Evolutionary conservation across 2,329 filamentous ascomycete genomes (phyloP).

Genomic region (Ophiocordyceps unilateralis): DNA sequence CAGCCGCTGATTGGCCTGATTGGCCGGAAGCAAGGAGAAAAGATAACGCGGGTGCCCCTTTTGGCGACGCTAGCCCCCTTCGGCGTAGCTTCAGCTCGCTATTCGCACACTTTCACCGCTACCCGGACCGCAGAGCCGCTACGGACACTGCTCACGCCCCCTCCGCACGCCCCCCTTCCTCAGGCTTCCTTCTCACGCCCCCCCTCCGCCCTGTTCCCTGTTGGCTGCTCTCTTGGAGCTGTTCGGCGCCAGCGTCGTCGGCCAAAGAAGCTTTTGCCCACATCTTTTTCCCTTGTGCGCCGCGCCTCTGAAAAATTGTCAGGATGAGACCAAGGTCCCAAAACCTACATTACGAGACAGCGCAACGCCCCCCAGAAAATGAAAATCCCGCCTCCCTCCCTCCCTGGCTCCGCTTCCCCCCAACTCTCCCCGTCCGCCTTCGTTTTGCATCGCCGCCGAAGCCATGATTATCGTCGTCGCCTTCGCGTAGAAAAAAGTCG

Average conservation of each 20-base stretch:
- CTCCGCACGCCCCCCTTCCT: slow-evolving; percentile 5
- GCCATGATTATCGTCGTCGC: slow-evolving; percentile 4
- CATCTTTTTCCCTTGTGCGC: slow-evolving; percentile 18
- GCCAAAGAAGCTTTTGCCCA: slow-evolving; percentile 14
- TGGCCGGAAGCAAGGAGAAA: not conserved
- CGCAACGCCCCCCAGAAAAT: slow-evolving; percentile 12
- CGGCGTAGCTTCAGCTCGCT: too few species aligned
- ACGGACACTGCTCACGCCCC: too few species aligned
- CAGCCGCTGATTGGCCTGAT: not conserved
- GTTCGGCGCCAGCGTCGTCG: slow-evolving; percentile 7
- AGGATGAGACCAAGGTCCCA: slow-evolving; percentile 22
- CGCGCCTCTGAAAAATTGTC: slow-evolving; percentile 19
- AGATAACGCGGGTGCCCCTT: slow-evolving; percentile 4
- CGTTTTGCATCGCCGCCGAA: slow-evolving; percentile 10
- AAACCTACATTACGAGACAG: slow-evolving; percentile 17
- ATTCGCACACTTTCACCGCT: not conserved
- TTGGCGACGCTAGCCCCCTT: slow-evolving; percentile 1
- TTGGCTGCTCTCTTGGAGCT: not conserved
- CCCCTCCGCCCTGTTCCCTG: not conserved
- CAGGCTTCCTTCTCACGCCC: slow-evolving; percentile 2
- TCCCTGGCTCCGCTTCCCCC: slow-evolving; percentile 9
- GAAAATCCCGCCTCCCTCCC: slow-evolving; percentile 12
- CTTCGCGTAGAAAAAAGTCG: not conserved
- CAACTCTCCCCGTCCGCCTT: slow-evolving; percentile 6
- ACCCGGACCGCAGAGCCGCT: not conserved